These are phyloP conservation scores for Globisporangium spinosum DNA, from an alignment of 352 stramenopile genomes.

Conservation along the genomic window DNA sequence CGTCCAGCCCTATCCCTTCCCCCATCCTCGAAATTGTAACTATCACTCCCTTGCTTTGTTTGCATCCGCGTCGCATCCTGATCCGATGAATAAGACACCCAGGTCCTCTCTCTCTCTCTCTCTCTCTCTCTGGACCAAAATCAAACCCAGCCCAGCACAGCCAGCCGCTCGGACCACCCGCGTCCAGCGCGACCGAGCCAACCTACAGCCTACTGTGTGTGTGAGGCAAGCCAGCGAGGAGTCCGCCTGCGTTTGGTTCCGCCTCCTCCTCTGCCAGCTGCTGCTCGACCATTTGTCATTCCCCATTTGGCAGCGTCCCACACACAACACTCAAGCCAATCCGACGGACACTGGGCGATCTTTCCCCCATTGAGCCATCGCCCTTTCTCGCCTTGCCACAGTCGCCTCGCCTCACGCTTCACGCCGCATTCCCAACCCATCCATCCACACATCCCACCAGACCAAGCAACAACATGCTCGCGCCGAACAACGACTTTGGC, in stretches of 20 bases:
- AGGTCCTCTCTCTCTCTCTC: neutral
- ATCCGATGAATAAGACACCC: neutral
- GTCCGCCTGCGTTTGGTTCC: no score
- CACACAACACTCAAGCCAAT: conserved; percentile 19
- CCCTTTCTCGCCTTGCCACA: neutral
- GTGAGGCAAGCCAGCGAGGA: neutral
- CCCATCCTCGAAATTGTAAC: neutral
- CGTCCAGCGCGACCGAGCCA: neutral
- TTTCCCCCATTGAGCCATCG: neutral
- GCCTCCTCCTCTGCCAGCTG: conserved; percentile 36
- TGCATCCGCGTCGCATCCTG: neutral
- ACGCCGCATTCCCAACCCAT: neutral
- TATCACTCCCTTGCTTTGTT: neutral
- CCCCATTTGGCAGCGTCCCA: conserved; percentile 57
- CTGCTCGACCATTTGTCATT: conserved; percentile 66
- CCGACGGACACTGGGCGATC: neutral
- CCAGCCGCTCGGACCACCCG: neutral
- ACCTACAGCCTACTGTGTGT: neutral
- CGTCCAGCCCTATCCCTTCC: neutral
- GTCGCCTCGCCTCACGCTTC: neutral
- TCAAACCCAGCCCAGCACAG: neutral
- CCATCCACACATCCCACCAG: neutral
- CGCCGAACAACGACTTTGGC: conserved; percentile 61
- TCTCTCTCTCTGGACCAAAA: neutral
- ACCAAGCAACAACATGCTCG: conserved; percentile 24